Evolutionary conservation across 768 basidiomycete genomes (phyloP), one percentile per base, ranked within the genome.

Genomic region (Tricholoma furcatifolium): DNA sequence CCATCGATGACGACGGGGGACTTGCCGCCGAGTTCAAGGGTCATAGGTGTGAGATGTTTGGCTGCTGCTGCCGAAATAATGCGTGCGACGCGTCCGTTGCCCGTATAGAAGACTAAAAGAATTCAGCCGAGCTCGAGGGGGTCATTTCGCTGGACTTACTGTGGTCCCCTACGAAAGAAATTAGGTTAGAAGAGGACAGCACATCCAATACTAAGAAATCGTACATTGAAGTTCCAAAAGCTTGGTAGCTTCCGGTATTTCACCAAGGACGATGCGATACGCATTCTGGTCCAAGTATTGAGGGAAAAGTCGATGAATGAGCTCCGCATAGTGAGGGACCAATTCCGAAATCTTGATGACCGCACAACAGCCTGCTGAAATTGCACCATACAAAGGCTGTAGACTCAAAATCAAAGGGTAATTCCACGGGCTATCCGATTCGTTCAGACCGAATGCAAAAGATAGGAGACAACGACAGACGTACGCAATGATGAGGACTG

Each of bases 341-440:
- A 81, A 62, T 61, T 91, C 90, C 7, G 87, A 88, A 0, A 79
- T 77, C 62, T 91, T 91, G 60, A 90, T 42, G 8, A 83, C 74
- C 0, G 76, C 78, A n/a, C 82, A 76, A 60, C 85, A 87, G 0
- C 89, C 90, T 1, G 88, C 87, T 0, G 87, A 75, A 44, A 92
- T 85, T 1, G 89, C 89, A 4, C 88, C 88, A 45, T 79, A 73
- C 18, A 86, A 68, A 3, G 87, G 86, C 35, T 78, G 76, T 6
- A 87, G 64, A 62, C 68, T 72, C 30, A 85, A 73, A 9, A 81
- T 67, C 46, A 82, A 60, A 0, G 86, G 86, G 58, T 81, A 87
- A 60, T 87, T 87, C 83, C 84, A 87, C 2, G 84, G 84, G 15
- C 84, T 12, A 14, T 20, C 21, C n/a, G 11, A 47, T 24, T n/a